Evolutionary conservation across 2,329 filamentous ascomycete genomes (phyloP).

Genomic region (Apiospora rasikravindrae): DNA sequence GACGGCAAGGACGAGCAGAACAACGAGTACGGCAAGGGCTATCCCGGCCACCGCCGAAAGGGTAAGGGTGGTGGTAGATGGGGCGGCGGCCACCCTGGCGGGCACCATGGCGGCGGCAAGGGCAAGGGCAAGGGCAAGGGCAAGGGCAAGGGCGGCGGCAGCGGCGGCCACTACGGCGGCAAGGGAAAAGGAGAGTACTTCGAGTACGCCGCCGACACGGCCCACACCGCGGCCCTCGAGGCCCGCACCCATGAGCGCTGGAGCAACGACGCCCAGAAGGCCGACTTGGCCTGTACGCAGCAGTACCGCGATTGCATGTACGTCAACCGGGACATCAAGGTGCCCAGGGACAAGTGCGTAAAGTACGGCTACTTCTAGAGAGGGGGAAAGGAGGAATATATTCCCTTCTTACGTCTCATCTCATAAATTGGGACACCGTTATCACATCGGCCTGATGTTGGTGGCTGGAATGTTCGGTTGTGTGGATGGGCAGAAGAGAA

Average conservation of each 20-base stretch:
- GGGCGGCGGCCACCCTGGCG: neutral
- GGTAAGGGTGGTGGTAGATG: neutral
- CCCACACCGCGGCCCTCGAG: neutral
- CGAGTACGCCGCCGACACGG: neutral
- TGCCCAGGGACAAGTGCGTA: constrained; percentile 2
- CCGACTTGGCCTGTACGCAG: neutral
- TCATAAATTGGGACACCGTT: too few species aligned
- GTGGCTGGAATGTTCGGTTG: neutral
- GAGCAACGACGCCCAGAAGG: neutral
- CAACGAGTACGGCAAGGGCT: constrained; percentile 6
- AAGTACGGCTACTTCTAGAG: neutral
- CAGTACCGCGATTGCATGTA: neutral
- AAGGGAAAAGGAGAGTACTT: neutral
- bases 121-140: neutral
- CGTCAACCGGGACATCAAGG: constrained; percentile 1
- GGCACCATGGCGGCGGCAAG: too few species aligned
- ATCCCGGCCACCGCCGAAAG: neutral
- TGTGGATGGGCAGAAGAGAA: neutral
- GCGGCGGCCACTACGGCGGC: too few species aligned
- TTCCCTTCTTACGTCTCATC: neutral
- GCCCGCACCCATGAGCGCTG: constrained; percentile 12
- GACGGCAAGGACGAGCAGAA: neutral
- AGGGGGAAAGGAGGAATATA: neutral
- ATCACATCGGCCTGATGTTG: neutral
- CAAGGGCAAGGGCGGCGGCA: neutral